Percentiles rank a stretch among this genome's conserved stretches.
Conservation (phyloP, 1,139 yeast species). For the Saccharomyces hybrid region DNA sequence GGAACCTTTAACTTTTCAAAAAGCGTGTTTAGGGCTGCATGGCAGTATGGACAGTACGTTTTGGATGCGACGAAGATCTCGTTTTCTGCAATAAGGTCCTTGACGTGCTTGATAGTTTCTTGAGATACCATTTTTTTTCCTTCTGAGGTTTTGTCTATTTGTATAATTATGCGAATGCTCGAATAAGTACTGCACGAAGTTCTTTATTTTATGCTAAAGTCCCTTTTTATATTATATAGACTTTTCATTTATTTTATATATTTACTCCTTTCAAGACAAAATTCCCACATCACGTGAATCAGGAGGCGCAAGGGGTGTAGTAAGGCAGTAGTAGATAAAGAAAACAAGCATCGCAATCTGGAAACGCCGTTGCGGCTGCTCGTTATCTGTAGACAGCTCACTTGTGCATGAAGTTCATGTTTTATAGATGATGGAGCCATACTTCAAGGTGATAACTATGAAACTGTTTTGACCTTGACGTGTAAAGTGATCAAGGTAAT, state of each 20-base stretch:
- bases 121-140: slow-evolving; percentile 34
- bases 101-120: slow-evolving; percentile 48
- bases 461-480: neutral
- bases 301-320: neutral
- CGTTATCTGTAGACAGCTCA: neutral
- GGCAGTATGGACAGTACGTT: slow-evolving; percentile 65
- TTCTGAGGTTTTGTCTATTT: neutral
- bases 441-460: neutral
- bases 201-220: neutral
- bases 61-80: slow-evolving; percentile 81
- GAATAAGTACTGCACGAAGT: neutral
- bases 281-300: neutral
- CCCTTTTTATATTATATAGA: neutral
- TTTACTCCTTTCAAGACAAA: neutral
- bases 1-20: slow-evolving; percentile 35
- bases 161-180: neutral
- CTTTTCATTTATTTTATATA: neutral
- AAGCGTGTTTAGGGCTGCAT: slow-evolving; percentile 51
- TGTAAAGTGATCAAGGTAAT: neutral
- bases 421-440: neutral
- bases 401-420: neutral
- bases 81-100: slow-evolving; percentile 55
- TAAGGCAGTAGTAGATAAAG: neutral
- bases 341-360: neutral
- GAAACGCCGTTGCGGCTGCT: neutral